Percentiles rank a stretch among this genome's conserved stretches.
phyloP scores from a whole-genome alignment of 306 rosid genomes.

The Acacia confusa region DNA sequence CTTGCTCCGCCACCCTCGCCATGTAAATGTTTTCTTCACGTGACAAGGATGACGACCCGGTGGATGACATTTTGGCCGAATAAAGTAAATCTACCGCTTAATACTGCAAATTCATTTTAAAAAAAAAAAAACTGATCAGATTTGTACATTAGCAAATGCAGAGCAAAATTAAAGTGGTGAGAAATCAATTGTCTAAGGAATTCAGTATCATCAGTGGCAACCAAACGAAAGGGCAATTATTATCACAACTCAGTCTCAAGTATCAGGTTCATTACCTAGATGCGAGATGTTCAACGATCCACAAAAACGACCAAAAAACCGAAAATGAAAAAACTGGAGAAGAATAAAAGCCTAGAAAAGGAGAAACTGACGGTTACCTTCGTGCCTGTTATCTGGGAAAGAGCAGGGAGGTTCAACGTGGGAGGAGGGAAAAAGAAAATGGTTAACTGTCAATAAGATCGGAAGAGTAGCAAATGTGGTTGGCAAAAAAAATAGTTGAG shows the following conservation, averaged over 20 bases:
- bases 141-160: neutral
- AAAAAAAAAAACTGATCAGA: neutral
- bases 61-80: conserved; percentile 41
- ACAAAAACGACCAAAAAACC: neutral
- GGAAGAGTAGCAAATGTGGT: neutral
- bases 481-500: too few species aligned
- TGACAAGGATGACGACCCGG: conserved; percentile 28
- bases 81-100: neutral
- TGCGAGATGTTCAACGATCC: neutral
- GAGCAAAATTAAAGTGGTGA: too few species aligned
- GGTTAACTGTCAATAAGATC: conserved; percentile 43
- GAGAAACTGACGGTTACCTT: neutral
- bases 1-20: conserved; percentile 95
- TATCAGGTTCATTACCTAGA: neutral
- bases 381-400: neutral
- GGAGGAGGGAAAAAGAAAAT: conserved; percentile 31
- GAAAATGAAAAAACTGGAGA: neutral
- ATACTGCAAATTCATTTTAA: conserved; percentile 15
- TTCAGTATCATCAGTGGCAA: neutral
- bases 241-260: neutral
- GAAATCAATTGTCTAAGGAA: neutral
- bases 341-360: neutral
- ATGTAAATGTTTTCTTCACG: conserved; percentile 86
- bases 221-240: neutral
- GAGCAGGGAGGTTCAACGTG: conserved; percentile 37